Percentiles rank a stretch among this genome's conserved stretches.
phyloP scores from a whole-genome alignment of 768 basidiomycete species.

The Rhizopogon vinicolor region DNA sequence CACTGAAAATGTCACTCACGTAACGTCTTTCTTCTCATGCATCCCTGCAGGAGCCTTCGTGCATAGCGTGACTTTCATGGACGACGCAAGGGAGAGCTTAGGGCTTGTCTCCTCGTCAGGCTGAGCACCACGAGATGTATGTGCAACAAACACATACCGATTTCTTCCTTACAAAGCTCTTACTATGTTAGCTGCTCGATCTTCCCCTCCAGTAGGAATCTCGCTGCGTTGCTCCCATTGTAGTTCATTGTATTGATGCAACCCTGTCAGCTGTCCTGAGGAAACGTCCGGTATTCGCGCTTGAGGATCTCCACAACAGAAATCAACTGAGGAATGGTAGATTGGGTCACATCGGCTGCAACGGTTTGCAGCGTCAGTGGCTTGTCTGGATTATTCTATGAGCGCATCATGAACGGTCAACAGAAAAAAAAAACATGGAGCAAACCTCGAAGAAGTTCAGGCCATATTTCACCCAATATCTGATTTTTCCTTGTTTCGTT shows the following conservation, averaged over 20 bases:
- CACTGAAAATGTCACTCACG: constrained; percentile 34
- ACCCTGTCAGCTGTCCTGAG: constrained; percentile 41
- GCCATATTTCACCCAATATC: constrained; percentile 46
- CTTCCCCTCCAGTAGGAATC: constrained; percentile 28
- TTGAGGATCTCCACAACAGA: constrained; percentile 83
- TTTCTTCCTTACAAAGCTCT: constrained; percentile 54
- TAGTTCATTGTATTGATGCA: constrained; percentile 78
- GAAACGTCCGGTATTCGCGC: constrained; percentile 56
- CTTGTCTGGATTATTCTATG: constrained; percentile 42
- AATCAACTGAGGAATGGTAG: constrained; percentile 57
- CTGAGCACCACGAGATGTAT: constrained; percentile 1
- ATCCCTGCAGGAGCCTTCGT: constrained; percentile 37
- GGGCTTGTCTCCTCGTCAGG: constrained; percentile 31
- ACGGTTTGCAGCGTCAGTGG: constrained; percentile 59
- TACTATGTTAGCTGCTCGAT: constrained; percentile 19
- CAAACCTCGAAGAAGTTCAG: constrained; percentile 51
- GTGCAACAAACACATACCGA: constrained; percentile 39
- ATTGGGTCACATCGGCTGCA: constrained; percentile 33
- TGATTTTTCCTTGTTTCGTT: constrained; percentile 52
- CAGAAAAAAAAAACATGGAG: constrained; percentile 2
- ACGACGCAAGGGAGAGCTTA: constrained; percentile 54
- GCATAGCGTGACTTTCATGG: constrained; percentile 67
- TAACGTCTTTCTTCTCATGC: constrained; percentile 36
- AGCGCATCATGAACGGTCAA: constrained; percentile 1
- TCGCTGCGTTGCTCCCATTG: constrained; percentile 34